Conservation (phyloP, 2,329 filamentous ascomycete species). For the Phoma sp. region DNA sequence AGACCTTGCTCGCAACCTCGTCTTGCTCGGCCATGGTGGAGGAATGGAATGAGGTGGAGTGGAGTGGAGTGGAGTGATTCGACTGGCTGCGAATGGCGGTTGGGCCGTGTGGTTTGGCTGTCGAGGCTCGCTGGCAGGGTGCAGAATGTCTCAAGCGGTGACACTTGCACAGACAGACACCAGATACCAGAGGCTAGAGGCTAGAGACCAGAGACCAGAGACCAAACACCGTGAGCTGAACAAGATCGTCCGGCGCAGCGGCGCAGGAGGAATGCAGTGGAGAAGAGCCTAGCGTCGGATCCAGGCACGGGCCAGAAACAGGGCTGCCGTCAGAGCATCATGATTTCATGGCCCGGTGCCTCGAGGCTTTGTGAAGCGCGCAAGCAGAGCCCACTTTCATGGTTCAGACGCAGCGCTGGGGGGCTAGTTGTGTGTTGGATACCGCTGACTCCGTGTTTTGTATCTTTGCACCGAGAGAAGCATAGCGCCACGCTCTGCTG, state of each 20-base stretch:
- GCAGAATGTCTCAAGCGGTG: conserved; percentile 3
- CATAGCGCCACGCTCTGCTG: not conserved
- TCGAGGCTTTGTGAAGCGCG: conserved; percentile 11
- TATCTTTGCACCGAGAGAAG: not conserved
- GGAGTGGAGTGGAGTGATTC: not conserved
- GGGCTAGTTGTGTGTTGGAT: not conserved
- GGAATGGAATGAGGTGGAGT: not conserved
- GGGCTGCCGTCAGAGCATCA: conserved; percentile 19
- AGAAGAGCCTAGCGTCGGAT: conserved; percentile 16
- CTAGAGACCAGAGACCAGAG: too few species aligned
- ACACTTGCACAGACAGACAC: not conserved
- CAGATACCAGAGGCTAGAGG: too few species aligned
- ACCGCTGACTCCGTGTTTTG: conserved; percentile 7
- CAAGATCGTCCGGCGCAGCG: conserved; percentile 15
- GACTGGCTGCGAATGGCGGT: not conserved
- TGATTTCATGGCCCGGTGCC: conserved; percentile 9
- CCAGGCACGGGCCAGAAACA: conserved; percentile 13
- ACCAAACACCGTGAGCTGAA: conserved; percentile 1
- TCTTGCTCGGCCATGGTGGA: conserved; percentile 45
- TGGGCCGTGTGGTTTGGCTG: not conserved
- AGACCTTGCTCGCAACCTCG: conserved; percentile 52
- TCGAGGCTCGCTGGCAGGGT: conserved; percentile 1
- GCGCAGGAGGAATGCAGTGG: conserved; percentile 19
- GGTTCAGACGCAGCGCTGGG: not conserved
- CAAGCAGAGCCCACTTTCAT: conserved; percentile 5